Base-by-base conservation (phyloP, 805 yeast genomes). In the Clavispora carvajalis region DNA sequence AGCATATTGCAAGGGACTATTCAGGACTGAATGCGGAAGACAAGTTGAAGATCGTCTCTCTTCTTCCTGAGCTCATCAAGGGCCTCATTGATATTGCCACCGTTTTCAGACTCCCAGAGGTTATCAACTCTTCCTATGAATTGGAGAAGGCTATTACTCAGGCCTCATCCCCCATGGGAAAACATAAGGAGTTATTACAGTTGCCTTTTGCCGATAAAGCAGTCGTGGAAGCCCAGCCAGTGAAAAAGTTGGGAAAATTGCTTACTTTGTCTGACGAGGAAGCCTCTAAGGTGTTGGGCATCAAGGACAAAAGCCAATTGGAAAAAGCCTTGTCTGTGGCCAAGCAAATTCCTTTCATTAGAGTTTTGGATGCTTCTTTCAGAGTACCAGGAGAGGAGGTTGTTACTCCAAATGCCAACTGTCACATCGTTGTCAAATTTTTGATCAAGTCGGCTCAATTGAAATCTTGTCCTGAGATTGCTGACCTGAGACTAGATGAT, bases 31-130 rank as follows among this genome's bases (percentile, higher is more conserved):
- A 53, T 17, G 59, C 65, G 31, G 44, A 58, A 2, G 65, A 71
- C 21, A 77, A 77, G 55, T 69, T 81, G 35, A 69, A 74, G 44
- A 66, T 85, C 19, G 80, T 85, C 7, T 65, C 86, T 1, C 69
- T 76, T 34, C 71, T 85, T 23, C 88, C 90, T 24, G 70, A 72
- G 13, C 67, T 91, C 48, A 64, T 91, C 26, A 64, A 70, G 24
- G 95, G 90, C 0, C 71, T 88, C 51, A 67, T 89, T 44, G 96
- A 87, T 49, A 82, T 93, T 53, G 85, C 95, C 10, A 70, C 87
- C 13, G 77, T 76, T 26, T 90, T 91, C 67, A 82, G 91, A 67
- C 76, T 79, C 45, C 69, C 78, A 17, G 91, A 82, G 16, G 68
- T 87, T 39, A 71, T 87, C 24, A 49, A 70, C 26, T 69, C 74